phyloP scores from a whole-genome alignment of 2,329 filamentous ascomycete species.

The Tolypocladium tropicale region DNA sequence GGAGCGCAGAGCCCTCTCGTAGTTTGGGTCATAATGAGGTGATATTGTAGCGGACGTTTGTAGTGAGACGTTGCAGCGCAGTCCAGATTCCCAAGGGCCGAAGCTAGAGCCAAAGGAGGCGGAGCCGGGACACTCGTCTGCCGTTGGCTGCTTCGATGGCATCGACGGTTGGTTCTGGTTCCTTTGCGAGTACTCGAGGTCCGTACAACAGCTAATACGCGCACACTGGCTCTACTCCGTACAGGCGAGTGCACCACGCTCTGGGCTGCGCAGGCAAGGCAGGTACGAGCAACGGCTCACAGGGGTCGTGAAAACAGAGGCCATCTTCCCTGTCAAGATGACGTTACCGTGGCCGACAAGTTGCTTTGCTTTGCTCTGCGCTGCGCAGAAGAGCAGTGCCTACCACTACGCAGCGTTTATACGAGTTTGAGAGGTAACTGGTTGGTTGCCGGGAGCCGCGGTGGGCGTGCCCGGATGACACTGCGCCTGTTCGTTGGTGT shows the following conservation, averaged over 20 bases:
- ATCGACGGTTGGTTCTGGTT: not conserved
- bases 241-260: not conserved
- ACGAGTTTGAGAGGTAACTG: too few species aligned
- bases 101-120: not conserved
- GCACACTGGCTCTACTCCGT: too few species aligned
- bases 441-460: slow-evolving; percentile 1
- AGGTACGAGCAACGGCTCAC: not conserved
- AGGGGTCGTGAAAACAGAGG: not conserved
- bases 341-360: not conserved
- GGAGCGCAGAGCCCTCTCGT: not conserved
- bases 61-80: slow-evolving; percentile 6
- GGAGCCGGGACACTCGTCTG: not conserved
- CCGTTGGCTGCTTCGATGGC: not conserved
- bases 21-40: not conserved
- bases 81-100: slow-evolving; percentile 1
- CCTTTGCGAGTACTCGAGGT: too few species aligned
- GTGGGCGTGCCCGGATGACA: not conserved
- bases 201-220: too few species aligned
- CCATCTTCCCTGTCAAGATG: not conserved
- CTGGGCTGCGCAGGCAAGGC: not conserved
- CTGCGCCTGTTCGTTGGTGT: not conserved
- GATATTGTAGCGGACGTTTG: not conserved
- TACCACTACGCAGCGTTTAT: too few species aligned
- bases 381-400: not conserved
- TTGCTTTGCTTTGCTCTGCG: not conserved